A percentile compares a stretch with the other conserved stretches of the same genome.
Conservation (phyloP, 1,284 basidiomycete genomes). For the Cutaneotrichosporon cavernicola region DNA sequence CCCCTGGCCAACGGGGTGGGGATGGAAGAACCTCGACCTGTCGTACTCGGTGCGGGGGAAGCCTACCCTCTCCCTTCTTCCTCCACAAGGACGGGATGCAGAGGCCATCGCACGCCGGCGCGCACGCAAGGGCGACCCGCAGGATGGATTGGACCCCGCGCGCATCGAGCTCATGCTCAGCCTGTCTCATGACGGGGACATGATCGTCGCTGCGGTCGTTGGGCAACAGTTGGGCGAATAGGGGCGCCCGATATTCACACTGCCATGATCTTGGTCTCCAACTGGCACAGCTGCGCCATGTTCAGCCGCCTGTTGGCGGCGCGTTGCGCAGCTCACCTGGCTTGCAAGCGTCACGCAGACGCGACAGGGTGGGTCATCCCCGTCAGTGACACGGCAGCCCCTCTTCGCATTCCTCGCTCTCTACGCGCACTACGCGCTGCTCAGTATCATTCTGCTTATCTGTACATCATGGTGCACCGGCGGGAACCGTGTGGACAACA, state of each 20-base stretch:
- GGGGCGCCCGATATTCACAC: neutral
- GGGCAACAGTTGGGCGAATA: neutral
- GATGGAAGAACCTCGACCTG: slow-evolving; percentile 70
- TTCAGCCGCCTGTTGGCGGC: too few species aligned
- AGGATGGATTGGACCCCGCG: neutral
- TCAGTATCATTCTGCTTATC: slow-evolving; percentile 10
- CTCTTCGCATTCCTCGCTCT: neutral
- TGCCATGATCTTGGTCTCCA: neutral
- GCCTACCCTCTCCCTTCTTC: slow-evolving; percentile 24
- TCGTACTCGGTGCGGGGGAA: slow-evolving; percentile 27
- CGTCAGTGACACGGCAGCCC: neutral
- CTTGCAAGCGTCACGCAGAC: too few species aligned
- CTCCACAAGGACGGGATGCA: slow-evolving; percentile 5
- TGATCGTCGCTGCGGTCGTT: slow-evolving; percentile 1
- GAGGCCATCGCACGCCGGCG: neutral
- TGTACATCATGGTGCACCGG: slow-evolving; percentile 10
- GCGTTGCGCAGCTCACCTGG: too few species aligned
- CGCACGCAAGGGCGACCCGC: neutral
- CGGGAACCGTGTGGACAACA: slow-evolving; percentile 9
- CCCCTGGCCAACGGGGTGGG: slow-evolving; percentile 59
- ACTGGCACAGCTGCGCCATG: too few species aligned
- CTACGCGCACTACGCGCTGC: neutral
- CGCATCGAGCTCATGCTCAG: neutral
- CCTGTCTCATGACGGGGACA: slow-evolving; percentile 3
- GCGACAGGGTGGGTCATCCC: too few species aligned